A percentile compares a stretch with the other conserved stretches of the same genome.
phyloP scores from a whole-genome alignment of 148 eudicot genomes.

The Diospyros lotus region DNA sequence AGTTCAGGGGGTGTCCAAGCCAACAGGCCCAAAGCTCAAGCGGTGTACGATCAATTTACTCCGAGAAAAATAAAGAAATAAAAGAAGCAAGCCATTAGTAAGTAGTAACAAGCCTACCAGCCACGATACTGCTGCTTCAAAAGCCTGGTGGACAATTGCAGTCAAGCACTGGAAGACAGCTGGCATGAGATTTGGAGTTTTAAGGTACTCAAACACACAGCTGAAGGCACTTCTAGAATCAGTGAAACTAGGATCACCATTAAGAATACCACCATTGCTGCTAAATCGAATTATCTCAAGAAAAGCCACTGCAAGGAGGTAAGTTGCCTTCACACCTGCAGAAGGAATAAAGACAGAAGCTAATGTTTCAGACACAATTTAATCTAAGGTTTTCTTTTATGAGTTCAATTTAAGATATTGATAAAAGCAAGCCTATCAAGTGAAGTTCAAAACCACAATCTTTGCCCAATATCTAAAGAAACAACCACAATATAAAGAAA shows the following conservation, averaged over 20 bases:
- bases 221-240: slow-evolving; percentile 90
- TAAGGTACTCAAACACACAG: slow-evolving; percentile 96
- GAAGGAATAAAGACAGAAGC: slow-evolving; percentile 15
- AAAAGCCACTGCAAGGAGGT: slow-evolving; percentile 95
- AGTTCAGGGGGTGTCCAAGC: too few relatives aligned
- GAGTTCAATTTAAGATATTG: not conserved
- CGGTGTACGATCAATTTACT: too few relatives aligned
- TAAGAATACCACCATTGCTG: slow-evolving; percentile 98
- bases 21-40: too few relatives aligned
- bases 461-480: not conserved
- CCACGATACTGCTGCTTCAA: slow-evolving; percentile 82
- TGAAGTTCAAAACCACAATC: slow-evolving; percentile 4
- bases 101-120: slow-evolving; percentile 51
- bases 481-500: slow-evolving; percentile 4
- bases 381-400: too few relatives aligned
- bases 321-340: slow-evolving; percentile 97
- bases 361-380: slow-evolving; percentile 9
- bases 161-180: slow-evolving; percentile 94
- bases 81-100: not conserved
- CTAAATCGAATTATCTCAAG: slow-evolving; percentile 92
- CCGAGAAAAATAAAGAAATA: too few relatives aligned
- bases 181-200: slow-evolving; percentile 87
- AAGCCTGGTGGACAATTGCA: slow-evolving; percentile 85
- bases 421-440: not conserved
- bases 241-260: slow-evolving; percentile 54